Conservation (phyloP, 495 filamentous ascomycete genomes). For the Penicillium macrosclerotiorum region DNA sequence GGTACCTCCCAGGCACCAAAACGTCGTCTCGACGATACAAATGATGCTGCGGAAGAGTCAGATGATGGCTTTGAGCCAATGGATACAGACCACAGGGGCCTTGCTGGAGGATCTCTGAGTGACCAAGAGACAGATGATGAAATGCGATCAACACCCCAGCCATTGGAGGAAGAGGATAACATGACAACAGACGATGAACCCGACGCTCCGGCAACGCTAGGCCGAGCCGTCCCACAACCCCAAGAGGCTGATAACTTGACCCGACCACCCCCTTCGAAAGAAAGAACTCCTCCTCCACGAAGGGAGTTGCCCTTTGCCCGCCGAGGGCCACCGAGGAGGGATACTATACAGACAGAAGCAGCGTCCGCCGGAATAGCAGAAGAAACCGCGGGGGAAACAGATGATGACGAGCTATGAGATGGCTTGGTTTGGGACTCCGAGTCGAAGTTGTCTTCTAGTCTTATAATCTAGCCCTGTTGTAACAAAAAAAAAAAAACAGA, state of each 20-base stretch:
- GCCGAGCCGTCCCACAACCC: background rate
- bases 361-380: constrained; percentile 17
- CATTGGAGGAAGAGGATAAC: constrained; percentile 38
- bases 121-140: constrained; percentile 40
- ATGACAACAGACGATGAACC: constrained; percentile 39
- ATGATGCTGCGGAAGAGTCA: constrained; percentile 34
- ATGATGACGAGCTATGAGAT: constrained; percentile 52
- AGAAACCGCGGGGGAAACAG: constrained; percentile 45
- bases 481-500: no score
- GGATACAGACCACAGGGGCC: constrained; percentile 55
- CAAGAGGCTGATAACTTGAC: background rate
- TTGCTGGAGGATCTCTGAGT: constrained; percentile 19
- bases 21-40: constrained; percentile 34
- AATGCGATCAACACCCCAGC: constrained; percentile 35
- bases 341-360: background rate
- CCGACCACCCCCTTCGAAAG: constrained; percentile 12
- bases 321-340: background rate
- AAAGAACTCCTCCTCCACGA: constrained; percentile 27
- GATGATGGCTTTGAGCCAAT: constrained; percentile 58
- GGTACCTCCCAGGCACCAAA: constrained; percentile 38
- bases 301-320: constrained; percentile 41
- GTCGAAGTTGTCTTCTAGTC: background rate
- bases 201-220: background rate
- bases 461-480: no score
- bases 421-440: background rate